Conservation (phyloP, 306 rosid genomes). For the Hippophae gyantsensis region DNA sequence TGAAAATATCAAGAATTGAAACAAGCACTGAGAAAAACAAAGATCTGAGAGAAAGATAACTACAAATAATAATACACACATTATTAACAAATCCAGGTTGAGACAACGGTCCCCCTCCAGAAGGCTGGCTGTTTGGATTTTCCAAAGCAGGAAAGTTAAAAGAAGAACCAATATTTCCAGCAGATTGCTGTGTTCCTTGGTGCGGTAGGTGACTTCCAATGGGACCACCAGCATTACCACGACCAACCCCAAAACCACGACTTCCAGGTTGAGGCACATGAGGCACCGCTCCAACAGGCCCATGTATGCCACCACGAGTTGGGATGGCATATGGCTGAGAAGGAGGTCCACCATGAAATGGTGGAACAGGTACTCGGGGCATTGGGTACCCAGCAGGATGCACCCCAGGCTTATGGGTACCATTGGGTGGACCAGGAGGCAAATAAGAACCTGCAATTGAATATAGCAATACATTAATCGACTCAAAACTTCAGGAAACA, state of each 20-base stretch:
- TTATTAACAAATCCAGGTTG: conserved; percentile 96
- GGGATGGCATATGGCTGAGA: conserved; percentile 99
- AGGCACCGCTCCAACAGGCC: conserved; percentile 99
- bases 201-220: conserved; percentile 87
- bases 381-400: conserved; percentile 86
- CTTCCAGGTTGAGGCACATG: conserved; percentile 91
- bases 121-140: conserved; percentile 92
- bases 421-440: conserved; percentile 86
- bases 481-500: background rate
- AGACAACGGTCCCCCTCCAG: conserved; percentile 89
- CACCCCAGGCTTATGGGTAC: conserved; percentile 83
- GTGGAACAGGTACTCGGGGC: conserved; percentile 74
- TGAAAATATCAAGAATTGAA: background rate
- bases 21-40: conserved; percentile 5
- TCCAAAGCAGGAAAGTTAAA: conserved; percentile 77
- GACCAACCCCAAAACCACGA: conserved; percentile 89
- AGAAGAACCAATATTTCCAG: conserved; percentile 70
- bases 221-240: conserved; percentile 73
- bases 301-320: conserved; percentile 92
- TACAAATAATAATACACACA: conserved; percentile 30
- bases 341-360: conserved; percentile 82
- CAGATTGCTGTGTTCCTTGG: conserved; percentile 72
- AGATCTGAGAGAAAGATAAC: background rate
- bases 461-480: background rate
- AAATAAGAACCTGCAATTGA: conserved; percentile 59